These are phyloP conservation scores for Rhododendron ovatum DNA, from an alignment of 148 eudicot genomes.

Conservation along the genomic window DNA sequence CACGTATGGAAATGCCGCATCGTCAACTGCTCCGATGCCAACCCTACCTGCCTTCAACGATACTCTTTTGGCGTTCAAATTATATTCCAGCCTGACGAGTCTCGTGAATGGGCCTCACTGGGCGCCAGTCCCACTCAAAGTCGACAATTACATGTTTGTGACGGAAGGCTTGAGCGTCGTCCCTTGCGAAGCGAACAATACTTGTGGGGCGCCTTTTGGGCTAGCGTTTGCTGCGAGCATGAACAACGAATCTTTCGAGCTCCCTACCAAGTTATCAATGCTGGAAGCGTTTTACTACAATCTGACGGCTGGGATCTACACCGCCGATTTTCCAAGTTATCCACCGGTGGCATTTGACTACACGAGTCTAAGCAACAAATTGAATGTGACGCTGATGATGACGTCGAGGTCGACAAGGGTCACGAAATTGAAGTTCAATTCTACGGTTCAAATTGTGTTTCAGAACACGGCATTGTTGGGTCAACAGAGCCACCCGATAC, in stretches of 20 bases:
- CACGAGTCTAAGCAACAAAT: conserved; percentile 28
- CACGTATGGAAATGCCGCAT: conserved; percentile 17
- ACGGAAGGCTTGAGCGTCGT: conserved; percentile 54
- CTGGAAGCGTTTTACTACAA: conserved; percentile 42
- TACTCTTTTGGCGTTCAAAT: conserved; percentile 50
- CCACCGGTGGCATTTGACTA: conserved; percentile 58
- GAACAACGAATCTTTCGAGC: conserved; percentile 50
- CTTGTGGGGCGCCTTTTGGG: conserved; percentile 43
- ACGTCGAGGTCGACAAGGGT: conserved; percentile 52
- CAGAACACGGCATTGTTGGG: conserved; percentile 51
- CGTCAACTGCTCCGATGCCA: conserved; percentile 38
- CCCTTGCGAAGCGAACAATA: conserved; percentile 38
- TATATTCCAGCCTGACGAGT: conserved; percentile 41
- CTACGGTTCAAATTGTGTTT: conserved; percentile 58
- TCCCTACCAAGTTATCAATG: conserved; percentile 40
- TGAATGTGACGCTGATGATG: conserved; percentile 25
- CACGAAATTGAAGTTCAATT: conserved; percentile 49
- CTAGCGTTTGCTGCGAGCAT: conserved; percentile 48
- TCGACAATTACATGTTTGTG: conserved; percentile 59
- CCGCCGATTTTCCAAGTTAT: conserved; percentile 41
- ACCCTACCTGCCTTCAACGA: conserved; percentile 53
- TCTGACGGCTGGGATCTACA: conserved; percentile 38
- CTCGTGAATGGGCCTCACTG: conserved; percentile 43
- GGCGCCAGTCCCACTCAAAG: conserved; percentile 27
- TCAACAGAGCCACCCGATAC: conserved; percentile 70